These are phyloP conservation scores for Aureobasidium leucospermi DNA, from an alignment of 2,329 filamentous ascomycete species.

Conservation along the genomic window DNA sequence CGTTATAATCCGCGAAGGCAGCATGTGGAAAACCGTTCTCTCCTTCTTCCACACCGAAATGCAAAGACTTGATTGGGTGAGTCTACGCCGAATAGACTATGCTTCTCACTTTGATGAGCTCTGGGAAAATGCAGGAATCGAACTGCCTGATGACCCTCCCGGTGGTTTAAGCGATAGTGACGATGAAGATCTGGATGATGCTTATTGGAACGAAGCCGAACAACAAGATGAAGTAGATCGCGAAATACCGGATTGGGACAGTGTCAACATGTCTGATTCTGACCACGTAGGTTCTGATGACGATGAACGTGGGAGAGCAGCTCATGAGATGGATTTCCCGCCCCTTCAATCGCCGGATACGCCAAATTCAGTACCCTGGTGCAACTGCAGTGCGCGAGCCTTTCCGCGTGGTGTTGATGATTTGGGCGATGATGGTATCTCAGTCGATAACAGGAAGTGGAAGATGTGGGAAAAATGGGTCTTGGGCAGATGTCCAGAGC, in stretches of 20 bases:
- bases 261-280: slow-evolving; percentile 11
- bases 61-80: slow-evolving; percentile 53
- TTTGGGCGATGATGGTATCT: slow-evolving; percentile 42
- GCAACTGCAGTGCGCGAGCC: slow-evolving; percentile 33
- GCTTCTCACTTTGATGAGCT: slow-evolving; percentile 46
- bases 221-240: slow-evolving; percentile 19
- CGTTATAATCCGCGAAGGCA: slow-evolving; percentile 54
- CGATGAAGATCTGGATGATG: background rate
- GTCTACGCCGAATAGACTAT: slow-evolving; percentile 56
- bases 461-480: slow-evolving; percentile 53
- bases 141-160: slow-evolving; percentile 41
- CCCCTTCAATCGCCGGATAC: slow-evolving; percentile 36
- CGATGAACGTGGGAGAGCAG: slow-evolving; percentile 32
- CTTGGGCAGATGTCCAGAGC: slow-evolving; percentile 25
- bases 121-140: slow-evolving; percentile 36
- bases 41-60: slow-evolving; percentile 50
- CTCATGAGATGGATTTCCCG: slow-evolving; percentile 40
- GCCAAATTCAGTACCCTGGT: slow-evolving; percentile 40
- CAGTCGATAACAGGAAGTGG: slow-evolving; percentile 42
- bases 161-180: slow-evolving; percentile 32
- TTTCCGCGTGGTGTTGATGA: slow-evolving; percentile 37
- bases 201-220: background rate
- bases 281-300: slow-evolving; percentile 26
- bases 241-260: slow-evolving; percentile 15
- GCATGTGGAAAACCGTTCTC: slow-evolving; percentile 55